Base-by-base conservation (phyloP, 1,139 yeast species). In the Blastobotrys persicus region DNA sequence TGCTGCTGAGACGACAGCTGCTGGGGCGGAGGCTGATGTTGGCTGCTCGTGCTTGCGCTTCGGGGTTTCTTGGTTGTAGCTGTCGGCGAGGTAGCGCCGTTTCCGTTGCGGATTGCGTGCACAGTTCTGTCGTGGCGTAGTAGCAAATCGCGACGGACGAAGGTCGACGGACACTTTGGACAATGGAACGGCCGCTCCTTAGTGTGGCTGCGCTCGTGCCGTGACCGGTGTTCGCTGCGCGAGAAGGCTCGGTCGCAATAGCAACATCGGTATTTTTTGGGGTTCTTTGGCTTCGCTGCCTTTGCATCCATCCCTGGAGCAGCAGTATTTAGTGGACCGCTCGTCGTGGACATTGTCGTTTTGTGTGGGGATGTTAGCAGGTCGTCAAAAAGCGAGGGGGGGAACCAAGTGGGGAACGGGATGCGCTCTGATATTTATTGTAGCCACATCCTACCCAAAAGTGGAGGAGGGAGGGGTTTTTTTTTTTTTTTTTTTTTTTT, bases 201-300 rank as follows among this genome's bases (percentile, higher is more conserved):
- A 18, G 92, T 85, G 62, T 87, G 95, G 2, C 91, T 83, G 33
- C 94, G 70, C 63, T 87, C 95, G 62, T 87, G 95, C 45, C 95
- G 78, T 49, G 85, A 81, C 61, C 85, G 80, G 65, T 87, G 95
- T 62, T 87, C 95, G 19, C 88, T 80, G 44, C 95, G 72, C 6
- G 91, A 82, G 63, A 87, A 87, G 0, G 89, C 86, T 59, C 89
- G 73, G 38, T 89, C 88, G 61, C 95, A 87, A 63, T 81, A 86
- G 19, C 86, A 82, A 68, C 95, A 87, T 33, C 83, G 78, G 65
- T 85, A 86, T 61, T 84, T 80, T 60, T 64, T 59, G 20, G 51
- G 47, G 44, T 44, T 47, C 41, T 47, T 47, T 9, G 51, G 46
- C 28, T 50, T 50, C 7, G 43, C 37, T 7, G 31, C 34, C 12